Percentiles rank a stretch among this genome's conserved stretches.
phyloP scores from a whole-genome alignment of 2,329 filamentous ascomycete species.

The Penicillium sp. region DNA sequence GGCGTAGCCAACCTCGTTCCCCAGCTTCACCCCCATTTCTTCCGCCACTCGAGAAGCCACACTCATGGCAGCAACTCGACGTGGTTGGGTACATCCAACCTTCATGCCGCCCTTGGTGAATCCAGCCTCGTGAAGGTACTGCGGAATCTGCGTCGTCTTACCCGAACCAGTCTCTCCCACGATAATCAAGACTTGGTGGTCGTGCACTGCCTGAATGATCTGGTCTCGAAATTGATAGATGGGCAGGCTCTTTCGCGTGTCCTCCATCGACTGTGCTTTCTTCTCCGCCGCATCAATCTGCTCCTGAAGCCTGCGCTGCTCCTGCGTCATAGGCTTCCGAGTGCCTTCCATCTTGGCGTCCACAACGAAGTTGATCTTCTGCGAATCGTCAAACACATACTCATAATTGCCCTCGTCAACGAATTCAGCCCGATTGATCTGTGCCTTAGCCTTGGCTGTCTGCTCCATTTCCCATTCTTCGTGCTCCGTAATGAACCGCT shows the following conservation, averaged over 20 bases:
- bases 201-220: constrained; percentile 73
- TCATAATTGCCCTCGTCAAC: constrained; percentile 78
- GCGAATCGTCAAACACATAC: constrained; percentile 81
- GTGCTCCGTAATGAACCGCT: constrained; percentile 83
- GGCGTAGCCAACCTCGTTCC: constrained; percentile 84
- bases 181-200: constrained; percentile 81
- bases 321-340: constrained; percentile 61
- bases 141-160: too few relatives aligned
- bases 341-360: constrained; percentile 66
- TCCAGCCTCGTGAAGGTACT: constrained; percentile 85
- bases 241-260: constrained; percentile 79
- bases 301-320: constrained; percentile 68
- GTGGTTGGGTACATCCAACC: constrained; percentile 85
- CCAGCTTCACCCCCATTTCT: constrained; percentile 81
- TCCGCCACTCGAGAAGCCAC: constrained; percentile 93
- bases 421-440: constrained; percentile 65
- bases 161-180: constrained; percentile 92
- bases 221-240: constrained; percentile 81
- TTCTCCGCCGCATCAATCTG: constrained; percentile 82
- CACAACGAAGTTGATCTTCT: constrained; percentile 75
- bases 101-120: constrained; percentile 77
- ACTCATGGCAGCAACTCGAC: constrained; percentile 92
- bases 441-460: constrained; percentile 73
- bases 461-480: constrained; percentile 95
- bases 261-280: constrained; percentile 78